Evolutionary conservation across 2,329 filamentous ascomycete genomes (phyloP), one percentile per base, ranked within the genome.

Genomic region (Periconia digitata): DNA sequence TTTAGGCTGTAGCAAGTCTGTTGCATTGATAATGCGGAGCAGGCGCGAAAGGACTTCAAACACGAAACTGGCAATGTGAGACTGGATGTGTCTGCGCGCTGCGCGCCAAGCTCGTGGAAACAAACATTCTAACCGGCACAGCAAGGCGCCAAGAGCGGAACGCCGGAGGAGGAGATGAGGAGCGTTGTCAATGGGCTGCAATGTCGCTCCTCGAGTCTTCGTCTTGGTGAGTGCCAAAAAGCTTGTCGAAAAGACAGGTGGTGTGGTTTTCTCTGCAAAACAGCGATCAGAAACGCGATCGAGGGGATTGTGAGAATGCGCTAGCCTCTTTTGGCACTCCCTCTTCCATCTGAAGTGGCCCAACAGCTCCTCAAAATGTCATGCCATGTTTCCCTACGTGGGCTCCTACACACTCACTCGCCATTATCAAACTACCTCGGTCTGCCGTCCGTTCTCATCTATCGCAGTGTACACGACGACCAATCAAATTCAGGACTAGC

Each of bases 1-100:
- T 36, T 46, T 46, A 46, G 44, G 21, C 44, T 46, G 44, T 46
- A 46, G 37, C 37, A 40, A 32, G 23, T 32, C 36, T 15, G 44
- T 40, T 37, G 44, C 44, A 46, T 46, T 39, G 36, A 34, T 22
- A 40, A 46, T 46, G 44, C 37, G 35, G 21, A 24, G 32, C 17
- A 34, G 27, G 34, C 34, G 16, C 15, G 16, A 13, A 4, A 4
- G n/a, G 22, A 40, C 22, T 17, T 34, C 21, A 46, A 46, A 46
- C 44, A 27, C 44, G 18, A 36, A 46, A 20, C 21, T 8, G 36
- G 17, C 16, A 20, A 40, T 40, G 36, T 36, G 44, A 46, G 34
- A 46, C 44, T 24, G 16, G 34, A 18, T 24, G 35, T 35, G 44
- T 46, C 44, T 22, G 24, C 37, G 29, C 24, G 15, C 34, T 27